Evolutionary conservation across 345 rosid species (phyloP), one percentile per base, ranked within the genome.

Genomic region (Euphorbia lathyris): DNA sequence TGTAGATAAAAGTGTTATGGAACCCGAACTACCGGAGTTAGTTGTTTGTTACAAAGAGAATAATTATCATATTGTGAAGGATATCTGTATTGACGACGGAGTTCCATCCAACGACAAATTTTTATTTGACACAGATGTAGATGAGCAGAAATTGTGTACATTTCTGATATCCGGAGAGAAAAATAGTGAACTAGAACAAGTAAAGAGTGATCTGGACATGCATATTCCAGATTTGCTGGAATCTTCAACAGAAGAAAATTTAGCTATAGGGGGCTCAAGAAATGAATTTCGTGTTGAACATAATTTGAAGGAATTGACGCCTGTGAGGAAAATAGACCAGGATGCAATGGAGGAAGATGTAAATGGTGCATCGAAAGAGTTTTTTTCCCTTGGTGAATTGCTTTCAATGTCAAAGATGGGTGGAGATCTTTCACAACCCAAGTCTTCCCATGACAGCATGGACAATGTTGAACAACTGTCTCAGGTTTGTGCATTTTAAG

Each of bases 61-160:
- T 34, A 69, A 81, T 52, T 84, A 71, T 70, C 83, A 83, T 71
- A 83, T 81, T 2, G 80, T 90, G 32, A 95, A 92, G 81, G 99
- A 90, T 69, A 88, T 92, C 16, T 90, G 96, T 30, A 52, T 92
- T 3, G 96, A 95, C 32, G 90, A 95, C 70, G 93, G 84, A 62
- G 78, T 90, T 20, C 89, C 87, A 32, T 76, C 80, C 23, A 80
- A 82, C 27, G 88, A 79, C 68, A 86, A 79, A 80, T 81, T 87
- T 65, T 79, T 83, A 73, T 86, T 85, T 53, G 85, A 81, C 52
- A 67, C 67, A 65, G 69, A n/a, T 59, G 53, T 70, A 38, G 79
- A 77, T 1, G 80, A 76, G 73, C 79, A 74, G 40, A 73, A 55
- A 25, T 45, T 65, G 25, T 51, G 57, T 59, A 19, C 68, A 53